Evolutionary conservation across 129 eudicot genomes (phyloP).

Genomic region (Silybum marianum): DNA sequence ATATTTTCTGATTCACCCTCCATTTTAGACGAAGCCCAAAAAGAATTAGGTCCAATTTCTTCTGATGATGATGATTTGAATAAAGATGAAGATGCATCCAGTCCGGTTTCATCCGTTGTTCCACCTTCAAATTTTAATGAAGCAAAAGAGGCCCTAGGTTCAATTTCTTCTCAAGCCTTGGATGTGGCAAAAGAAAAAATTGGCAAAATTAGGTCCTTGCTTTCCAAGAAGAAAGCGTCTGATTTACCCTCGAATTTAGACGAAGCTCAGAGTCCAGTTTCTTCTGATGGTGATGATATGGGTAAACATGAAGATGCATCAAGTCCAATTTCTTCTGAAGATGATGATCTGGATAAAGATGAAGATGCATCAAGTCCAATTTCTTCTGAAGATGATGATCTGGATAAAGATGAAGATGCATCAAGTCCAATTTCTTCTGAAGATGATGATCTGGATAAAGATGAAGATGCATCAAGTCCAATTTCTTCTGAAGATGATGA

Average conservation of each 20-base stretch:
- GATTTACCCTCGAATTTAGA: too few relatives aligned
- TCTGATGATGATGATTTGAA: neutral
- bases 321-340: neutral
- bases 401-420: neutral
- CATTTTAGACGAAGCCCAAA: neutral
- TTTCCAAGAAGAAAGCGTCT: neutral
- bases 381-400: neutral
- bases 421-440: neutral
- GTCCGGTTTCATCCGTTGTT: neutral
- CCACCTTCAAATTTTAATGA: neutral
- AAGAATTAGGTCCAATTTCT: neutral
- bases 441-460: neutral
- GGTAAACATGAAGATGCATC: neutral
- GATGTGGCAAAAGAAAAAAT: neutral
- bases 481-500: neutral
- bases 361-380: neutral
- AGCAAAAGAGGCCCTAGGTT: neutral
- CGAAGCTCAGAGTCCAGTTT: neutral
- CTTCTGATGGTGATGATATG: neutral
- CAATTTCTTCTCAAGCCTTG: neutral
- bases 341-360: neutral
- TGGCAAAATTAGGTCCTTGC: constrained; percentile 4
- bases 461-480: neutral
- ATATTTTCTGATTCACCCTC: neutral
- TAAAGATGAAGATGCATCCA: neutral